Evolutionary conservation across 768 basidiomycete species (phyloP).

Genomic region (Leccinum broughii): DNA sequence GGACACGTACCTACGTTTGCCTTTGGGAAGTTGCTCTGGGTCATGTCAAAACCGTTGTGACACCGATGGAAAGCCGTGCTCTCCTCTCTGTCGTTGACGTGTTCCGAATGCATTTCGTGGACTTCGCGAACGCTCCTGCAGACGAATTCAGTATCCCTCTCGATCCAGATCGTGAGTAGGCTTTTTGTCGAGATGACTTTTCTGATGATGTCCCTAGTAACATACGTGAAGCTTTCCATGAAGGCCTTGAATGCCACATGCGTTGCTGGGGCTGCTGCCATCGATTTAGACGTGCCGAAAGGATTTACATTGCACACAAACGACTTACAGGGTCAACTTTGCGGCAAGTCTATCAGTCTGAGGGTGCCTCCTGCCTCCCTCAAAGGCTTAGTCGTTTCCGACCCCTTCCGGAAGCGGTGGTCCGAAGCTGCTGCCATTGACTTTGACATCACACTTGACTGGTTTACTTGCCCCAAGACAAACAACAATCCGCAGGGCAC

Average conservation of each 20-base stretch:
- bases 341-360: slow-evolving; percentile 64
- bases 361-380: slow-evolving; percentile 51
- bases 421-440: slow-evolving; percentile 58
- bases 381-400: slow-evolving; percentile 50
- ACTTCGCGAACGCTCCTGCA: slow-evolving; percentile 81
- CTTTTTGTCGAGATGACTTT: neutral
- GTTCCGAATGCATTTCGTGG: slow-evolving; percentile 71
- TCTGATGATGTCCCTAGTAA: slow-evolving; percentile 52
- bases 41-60: slow-evolving; percentile 52
- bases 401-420: slow-evolving; percentile 51
- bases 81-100: slow-evolving; percentile 54
- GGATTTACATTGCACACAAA: slow-evolving; percentile 73
- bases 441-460: slow-evolving; percentile 62
- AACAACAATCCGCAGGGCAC: slow-evolving; percentile 55
- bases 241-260: slow-evolving; percentile 56
- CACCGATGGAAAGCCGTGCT: slow-evolving; percentile 52
- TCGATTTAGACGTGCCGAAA: slow-evolving; percentile 52
- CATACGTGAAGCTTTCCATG: slow-evolving; percentile 73
- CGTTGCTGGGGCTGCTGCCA: slow-evolving; percentile 50
- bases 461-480: slow-evolving; percentile 63
- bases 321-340: slow-evolving; percentile 67
- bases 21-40: slow-evolving; percentile 90
- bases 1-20: slow-evolving; percentile 84
- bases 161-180: slow-evolving; percentile 74
- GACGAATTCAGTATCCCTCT: slow-evolving; percentile 55